Conservation (phyloP, 306 rosid genomes). For the Dryas octopetala region DNA sequence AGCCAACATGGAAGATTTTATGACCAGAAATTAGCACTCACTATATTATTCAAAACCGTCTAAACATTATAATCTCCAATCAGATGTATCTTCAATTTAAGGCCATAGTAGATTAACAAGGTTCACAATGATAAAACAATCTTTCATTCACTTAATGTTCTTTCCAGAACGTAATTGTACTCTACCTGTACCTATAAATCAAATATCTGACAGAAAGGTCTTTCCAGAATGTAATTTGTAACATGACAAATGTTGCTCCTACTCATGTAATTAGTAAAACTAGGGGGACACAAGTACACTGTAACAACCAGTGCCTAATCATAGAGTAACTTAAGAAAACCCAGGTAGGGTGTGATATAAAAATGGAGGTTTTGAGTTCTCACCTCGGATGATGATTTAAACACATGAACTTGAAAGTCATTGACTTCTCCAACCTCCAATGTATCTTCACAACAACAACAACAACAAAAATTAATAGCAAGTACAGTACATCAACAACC, state of each 20-base stretch:
- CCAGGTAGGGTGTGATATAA: not conserved
- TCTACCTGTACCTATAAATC: not conserved
- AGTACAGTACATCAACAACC: not conserved
- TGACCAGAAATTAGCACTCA: not conserved
- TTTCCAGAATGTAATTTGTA: not conserved
- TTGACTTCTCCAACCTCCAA: constrained; percentile 47
- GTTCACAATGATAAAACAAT: not conserved
- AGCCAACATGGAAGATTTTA: not conserved
- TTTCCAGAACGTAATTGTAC: no score
- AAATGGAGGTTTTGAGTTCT: constrained; percentile 17
- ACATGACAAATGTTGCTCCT: not conserved
- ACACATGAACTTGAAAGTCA: constrained; percentile 64
- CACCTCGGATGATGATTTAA: constrained; percentile 84
- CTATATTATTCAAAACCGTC: not conserved
- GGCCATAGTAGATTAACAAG: not conserved
- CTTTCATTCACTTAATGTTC: not conserved
- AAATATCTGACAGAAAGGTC: not conserved
- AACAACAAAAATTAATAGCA: not conserved
- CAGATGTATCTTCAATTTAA: not conserved
- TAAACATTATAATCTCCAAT: not conserved
- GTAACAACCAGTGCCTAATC: not conserved
- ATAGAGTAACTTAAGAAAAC: not conserved
- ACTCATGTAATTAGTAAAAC: not conserved
- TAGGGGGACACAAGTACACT: not conserved
- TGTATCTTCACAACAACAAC: constrained; percentile 23